A percentile compares a stretch with the other conserved stretches of the same genome.
Conservation (phyloP, 306 rosid genomes). For the Pyrus bretschneideri region DNA sequence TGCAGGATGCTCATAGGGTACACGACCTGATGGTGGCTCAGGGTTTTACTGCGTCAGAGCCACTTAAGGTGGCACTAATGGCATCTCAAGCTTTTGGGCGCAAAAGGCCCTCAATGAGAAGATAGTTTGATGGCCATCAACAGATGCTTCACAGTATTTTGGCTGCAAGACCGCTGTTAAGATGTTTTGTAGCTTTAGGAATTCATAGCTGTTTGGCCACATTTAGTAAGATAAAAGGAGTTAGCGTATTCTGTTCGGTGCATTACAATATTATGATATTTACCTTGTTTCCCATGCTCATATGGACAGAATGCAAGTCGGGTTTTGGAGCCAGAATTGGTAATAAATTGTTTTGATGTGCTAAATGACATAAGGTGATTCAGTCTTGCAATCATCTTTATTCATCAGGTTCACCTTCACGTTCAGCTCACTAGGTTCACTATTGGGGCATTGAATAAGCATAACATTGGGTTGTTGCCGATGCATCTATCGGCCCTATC, state of each 20-base stretch:
- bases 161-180: constrained; percentile 7
- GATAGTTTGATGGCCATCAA: constrained; percentile 30
- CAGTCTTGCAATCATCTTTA: not conserved
- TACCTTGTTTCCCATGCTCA: not conserved
- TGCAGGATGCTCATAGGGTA: constrained; percentile 54
- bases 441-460: not conserved
- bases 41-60: constrained; percentile 40
- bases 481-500: not conserved
- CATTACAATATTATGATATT: not conserved
- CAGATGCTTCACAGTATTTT: constrained; percentile 8
- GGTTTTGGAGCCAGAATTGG: not conserved
- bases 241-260: constrained; percentile 1
- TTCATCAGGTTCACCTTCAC: not conserved
- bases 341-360: not conserved
- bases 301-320: not conserved
- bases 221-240: not conserved
- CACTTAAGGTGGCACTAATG: constrained; percentile 15
- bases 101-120: constrained; percentile 30
- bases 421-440: too few relatives aligned
- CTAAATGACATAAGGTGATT: not conserved
- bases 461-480: not conserved
- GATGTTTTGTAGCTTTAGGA: constrained; percentile 8
- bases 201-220: not conserved
- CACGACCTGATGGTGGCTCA: constrained; percentile 48
- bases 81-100: constrained; percentile 8